These are phyloP conservation scores for Talaromyces sp. DNA, from an alignment of 2,329 filamentous ascomycete genomes.

Conservation along the genomic window DNA sequence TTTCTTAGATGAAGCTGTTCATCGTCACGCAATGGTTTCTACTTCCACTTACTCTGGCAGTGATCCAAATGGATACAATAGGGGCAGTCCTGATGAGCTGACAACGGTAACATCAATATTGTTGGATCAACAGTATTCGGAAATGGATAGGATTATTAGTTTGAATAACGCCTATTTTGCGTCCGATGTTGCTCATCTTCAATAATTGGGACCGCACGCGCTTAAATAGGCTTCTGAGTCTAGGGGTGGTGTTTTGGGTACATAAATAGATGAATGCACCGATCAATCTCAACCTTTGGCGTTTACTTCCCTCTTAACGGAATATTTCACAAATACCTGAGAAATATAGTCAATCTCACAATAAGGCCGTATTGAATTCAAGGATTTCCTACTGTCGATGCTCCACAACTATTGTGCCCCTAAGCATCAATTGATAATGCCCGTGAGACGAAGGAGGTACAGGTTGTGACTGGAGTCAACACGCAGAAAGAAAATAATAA, in stretches of 20 bases:
- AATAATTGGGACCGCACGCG: neutral
- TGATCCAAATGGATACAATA: neutral
- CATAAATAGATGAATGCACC: neutral
- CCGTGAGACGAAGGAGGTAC: too few relatives aligned
- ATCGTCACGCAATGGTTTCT: neutral
- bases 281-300: neutral
- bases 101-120: slow-evolving; percentile 27
- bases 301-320: neutral
- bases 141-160: slow-evolving; percentile 31
- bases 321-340: neutral
- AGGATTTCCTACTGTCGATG: neutral
- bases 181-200: neutral
- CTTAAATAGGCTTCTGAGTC: neutral
- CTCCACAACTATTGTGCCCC: neutral
- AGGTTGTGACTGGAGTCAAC: too few relatives aligned
- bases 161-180: slow-evolving; percentile 25
- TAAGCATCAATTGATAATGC: too few relatives aligned
- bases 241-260: neutral
- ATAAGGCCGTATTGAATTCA: neutral
- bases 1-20: neutral
- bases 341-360: neutral
- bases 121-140: slow-evolving; percentile 29
- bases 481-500: too few relatives aligned
- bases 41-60: neutral
- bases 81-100: slow-evolving; percentile 24